Evolutionary conservation across 192 early-diverging fungal genomes (phyloP).

Genomic region (Anaeromyces robustus): DNA sequence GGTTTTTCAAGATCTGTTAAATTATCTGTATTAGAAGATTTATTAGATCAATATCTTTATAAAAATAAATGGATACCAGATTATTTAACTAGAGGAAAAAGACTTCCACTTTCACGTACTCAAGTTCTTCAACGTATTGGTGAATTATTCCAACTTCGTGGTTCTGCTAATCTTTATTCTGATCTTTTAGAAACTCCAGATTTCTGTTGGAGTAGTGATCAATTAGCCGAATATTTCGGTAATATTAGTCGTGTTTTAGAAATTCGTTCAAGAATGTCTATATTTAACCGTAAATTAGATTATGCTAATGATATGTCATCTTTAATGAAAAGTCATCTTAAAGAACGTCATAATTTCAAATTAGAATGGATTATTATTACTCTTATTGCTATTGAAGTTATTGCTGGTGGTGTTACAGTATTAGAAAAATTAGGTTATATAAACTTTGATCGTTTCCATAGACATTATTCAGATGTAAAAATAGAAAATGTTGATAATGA

Average conservation of each 20-base stretch:
- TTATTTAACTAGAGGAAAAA: constrained; percentile 23
- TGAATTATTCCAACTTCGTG: constrained; percentile 28
- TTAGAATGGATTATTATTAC: constrained; percentile 21
- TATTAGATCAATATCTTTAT: constrained; percentile 30
- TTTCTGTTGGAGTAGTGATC: constrained; percentile 32
- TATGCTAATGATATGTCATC: constrained; percentile 46
- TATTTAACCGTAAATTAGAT: constrained; percentile 51
- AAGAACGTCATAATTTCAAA: constrained; percentile 27
- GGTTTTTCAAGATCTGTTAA: constrained; percentile 36
- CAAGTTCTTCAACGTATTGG: constrained; percentile 31
- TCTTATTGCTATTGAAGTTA: constrained; percentile 12
- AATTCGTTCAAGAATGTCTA: constrained; percentile 28
- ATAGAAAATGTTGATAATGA: background rate
- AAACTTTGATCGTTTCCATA: constrained; percentile 2
- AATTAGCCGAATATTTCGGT: constrained; percentile 33
- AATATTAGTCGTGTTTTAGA: constrained; percentile 30
- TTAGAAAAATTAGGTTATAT: constrained; percentile 4
- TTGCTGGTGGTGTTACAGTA: constrained; percentile 8
- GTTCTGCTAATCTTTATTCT: constrained; percentile 31
- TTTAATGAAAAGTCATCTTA: constrained; percentile 29
- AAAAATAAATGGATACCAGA: constrained; percentile 25
- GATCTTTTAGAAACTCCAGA: constrained; percentile 44
- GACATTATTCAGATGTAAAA: background rate
- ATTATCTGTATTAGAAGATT: constrained; percentile 28
- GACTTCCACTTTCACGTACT: constrained; percentile 19